Conservation (phyloP, 176 grass and related monocot genomes). For the Lolium multiflorum region DNA sequence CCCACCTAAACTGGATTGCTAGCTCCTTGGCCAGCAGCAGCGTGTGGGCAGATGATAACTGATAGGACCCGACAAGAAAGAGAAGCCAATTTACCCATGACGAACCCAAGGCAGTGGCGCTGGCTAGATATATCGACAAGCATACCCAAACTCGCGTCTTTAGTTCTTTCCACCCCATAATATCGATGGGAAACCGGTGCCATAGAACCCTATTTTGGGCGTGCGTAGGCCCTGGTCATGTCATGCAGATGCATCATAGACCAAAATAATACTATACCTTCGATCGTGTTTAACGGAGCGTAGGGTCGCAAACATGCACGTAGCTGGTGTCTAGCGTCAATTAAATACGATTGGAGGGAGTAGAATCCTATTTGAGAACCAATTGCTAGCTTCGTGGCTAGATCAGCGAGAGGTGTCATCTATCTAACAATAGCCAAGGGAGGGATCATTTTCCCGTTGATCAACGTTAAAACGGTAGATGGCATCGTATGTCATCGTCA, state of each 20-base stretch:
- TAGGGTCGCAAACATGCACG: too few relatives aligned
- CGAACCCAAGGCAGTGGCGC: background rate
- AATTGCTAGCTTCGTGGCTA: too few relatives aligned
- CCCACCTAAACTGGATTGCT: background rate
- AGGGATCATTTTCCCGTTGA: too few relatives aligned
- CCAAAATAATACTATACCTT: background rate
- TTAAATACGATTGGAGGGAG: too few relatives aligned
- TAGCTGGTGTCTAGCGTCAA: too few relatives aligned
- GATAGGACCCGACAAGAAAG: background rate
- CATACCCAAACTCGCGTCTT: background rate
- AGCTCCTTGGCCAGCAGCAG: background rate
- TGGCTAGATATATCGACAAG: background rate
- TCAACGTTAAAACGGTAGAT: too few relatives aligned
- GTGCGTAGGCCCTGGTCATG: background rate
- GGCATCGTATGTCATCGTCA: too few relatives aligned
- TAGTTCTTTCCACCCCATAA: conserved; percentile 1
- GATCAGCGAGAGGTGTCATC: too few relatives aligned
- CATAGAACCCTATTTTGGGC: background rate
- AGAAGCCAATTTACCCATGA: background rate
- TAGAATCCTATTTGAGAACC: too few relatives aligned
- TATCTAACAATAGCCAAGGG: too few relatives aligned
- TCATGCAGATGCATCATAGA: background rate
- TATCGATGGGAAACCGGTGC: conserved; percentile 6
- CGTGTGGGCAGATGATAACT: background rate
- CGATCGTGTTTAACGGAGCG: too few relatives aligned